A percentile compares a stretch with the other conserved stretches of the same genome.
These are phyloP conservation scores for Linnemannia exigua DNA, from an alignment of 192 early-diverging fungal species.

Conservation along the genomic window DNA sequence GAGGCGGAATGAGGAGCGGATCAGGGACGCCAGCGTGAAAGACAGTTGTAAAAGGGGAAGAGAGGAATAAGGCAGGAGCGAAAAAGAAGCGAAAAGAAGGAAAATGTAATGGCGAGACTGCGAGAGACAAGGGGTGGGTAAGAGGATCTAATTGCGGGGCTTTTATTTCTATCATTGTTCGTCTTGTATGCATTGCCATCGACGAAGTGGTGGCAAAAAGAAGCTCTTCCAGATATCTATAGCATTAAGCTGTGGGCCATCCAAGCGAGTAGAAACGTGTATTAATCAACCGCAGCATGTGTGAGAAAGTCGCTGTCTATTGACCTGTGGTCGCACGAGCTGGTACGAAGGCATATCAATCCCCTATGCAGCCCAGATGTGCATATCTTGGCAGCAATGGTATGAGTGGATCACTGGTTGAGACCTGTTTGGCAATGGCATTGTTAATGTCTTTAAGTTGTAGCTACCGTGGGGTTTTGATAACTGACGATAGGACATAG, in stretches of 20 bases:
- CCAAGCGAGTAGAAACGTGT: too few species aligned
- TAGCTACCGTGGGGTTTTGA: too few species aligned
- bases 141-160: neutral
- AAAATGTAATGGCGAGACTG: slow-evolving; percentile 9
- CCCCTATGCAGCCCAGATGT: too few species aligned
- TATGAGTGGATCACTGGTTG: too few species aligned
- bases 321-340: neutral
- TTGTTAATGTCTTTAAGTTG: too few species aligned
- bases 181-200: neutral
- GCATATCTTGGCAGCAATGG: too few species aligned
- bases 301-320: neutral
- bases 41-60: neutral
- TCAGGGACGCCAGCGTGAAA: slow-evolving; percentile 53
- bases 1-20: slow-evolving; percentile 29
- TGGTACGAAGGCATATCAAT: neutral
- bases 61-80: neutral
- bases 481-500: too few species aligned
- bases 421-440: too few species aligned
- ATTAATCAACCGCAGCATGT: too few species aligned
- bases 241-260: too few species aligned
- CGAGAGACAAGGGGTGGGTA: neutral
- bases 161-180: neutral
- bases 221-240: too few species aligned
- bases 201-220: too few species aligned
- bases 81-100: neutral